Percentiles rank a stretch among this genome's conserved stretches.
These are phyloP conservation scores for Verticillium albo-atrum DNA, from an alignment of 2,329 filamentous ascomycete genomes.

Conservation along the genomic window DNA sequence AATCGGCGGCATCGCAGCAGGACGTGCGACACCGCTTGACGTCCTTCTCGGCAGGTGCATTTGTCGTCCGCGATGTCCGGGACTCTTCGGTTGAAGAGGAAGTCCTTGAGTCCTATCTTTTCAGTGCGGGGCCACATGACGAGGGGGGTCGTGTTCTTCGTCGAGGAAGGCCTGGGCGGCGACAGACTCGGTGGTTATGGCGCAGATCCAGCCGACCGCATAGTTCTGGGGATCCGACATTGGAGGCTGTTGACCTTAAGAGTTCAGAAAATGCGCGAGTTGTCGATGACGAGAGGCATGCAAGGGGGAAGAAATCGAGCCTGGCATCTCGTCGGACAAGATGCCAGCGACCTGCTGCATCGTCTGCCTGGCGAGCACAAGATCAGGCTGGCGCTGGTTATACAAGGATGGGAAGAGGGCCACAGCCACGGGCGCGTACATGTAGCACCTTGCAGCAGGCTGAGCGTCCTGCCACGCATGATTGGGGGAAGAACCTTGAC, in stretches of 20 bases:
- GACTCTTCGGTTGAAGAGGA: constrained; percentile 11
- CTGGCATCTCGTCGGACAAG: constrained; percentile 18
- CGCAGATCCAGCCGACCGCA: constrained; percentile 11
- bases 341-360: neutral
- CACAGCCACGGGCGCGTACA: neutral
- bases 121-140: neutral
- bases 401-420: constrained; percentile 1
- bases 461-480: neutral
- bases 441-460: neutral
- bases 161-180: constrained; percentile 24
- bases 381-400: constrained; percentile 6
- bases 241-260: neutral
- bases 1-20: constrained; percentile 3
- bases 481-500: neutral
- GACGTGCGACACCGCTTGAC: constrained; percentile 7
- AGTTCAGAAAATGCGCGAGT: no score
- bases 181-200: constrained; percentile 24
- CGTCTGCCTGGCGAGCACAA: neutral
- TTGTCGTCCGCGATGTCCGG: constrained; percentile 2
- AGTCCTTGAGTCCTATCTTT: constrained; percentile 7
- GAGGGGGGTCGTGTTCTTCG: constrained; percentile 20
- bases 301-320: constrained; percentile 1
- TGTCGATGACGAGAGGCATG: no score
- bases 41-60: constrained; percentile 6
- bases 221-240: neutral